phyloP scores from a whole-genome alignment of 208 protist species.

The Porcisia hertigi region DNA sequence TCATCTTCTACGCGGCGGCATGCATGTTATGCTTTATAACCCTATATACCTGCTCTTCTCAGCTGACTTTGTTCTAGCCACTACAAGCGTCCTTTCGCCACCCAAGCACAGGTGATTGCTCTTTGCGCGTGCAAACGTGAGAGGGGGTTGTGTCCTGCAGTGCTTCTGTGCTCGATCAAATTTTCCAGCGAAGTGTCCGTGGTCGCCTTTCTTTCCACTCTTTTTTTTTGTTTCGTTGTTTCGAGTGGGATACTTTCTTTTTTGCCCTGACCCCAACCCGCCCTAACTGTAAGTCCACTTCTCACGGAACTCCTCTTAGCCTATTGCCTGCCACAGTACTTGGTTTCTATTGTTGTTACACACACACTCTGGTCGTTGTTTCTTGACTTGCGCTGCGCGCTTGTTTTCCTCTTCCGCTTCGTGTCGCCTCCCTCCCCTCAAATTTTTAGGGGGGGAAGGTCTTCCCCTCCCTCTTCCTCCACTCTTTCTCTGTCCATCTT shows the following conservation, averaged over 20 bases:
- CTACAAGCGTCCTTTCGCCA: no score
- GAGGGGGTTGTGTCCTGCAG: neutral
- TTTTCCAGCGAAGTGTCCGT: neutral
- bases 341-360: neutral
- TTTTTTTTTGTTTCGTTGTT: slow-evolving; percentile 7
- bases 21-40: no score
- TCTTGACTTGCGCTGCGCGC: neutral
- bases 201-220: neutral
- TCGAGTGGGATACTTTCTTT: neutral
- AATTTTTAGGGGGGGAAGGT: neutral
- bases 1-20: neutral
- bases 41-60: no score
- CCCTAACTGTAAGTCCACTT: no score
- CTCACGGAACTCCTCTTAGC: no score
- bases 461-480: neutral
- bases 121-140: no score
- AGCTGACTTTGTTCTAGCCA: neutral
- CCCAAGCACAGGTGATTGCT: no score
- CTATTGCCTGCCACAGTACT: neutral
- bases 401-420: neutral
- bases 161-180: neutral
- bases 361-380: neutral
- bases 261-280: neutral
- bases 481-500: no score
- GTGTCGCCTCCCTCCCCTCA: neutral